A percentile compares a stretch with the other conserved stretches of the same genome.
phyloP scores from a whole-genome alignment of 169 alveolate genomes.

The Theileria annulata region DNA sequence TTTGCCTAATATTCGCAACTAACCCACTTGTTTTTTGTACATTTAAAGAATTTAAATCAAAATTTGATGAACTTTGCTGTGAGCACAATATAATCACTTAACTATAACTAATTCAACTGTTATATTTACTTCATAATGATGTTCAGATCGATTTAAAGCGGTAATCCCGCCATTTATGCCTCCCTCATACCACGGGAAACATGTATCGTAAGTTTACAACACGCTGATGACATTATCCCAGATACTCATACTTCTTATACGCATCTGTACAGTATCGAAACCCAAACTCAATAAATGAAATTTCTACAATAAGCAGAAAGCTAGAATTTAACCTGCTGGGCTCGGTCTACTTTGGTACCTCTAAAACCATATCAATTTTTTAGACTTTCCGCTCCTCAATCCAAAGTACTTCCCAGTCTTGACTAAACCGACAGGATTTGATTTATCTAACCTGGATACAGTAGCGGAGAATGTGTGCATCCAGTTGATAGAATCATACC shows the following conservation, averaged over 20 bases:
- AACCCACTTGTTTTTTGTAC: conserved; percentile 51
- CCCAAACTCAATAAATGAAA: not conserved
- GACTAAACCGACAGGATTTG: conserved; percentile 41
- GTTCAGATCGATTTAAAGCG: conserved; percentile 43
- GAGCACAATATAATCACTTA: not conserved
- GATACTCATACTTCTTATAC: conserved; percentile 45
- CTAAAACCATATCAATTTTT: too few species aligned
- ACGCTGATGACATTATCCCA: not conserved
- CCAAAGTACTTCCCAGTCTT: conserved; percentile 43
- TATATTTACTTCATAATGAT: too few species aligned
- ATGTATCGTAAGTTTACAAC: conserved; percentile 46
- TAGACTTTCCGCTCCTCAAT: conserved; percentile 56
- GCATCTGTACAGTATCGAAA: conserved; percentile 44
- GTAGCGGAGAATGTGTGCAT: conserved; percentile 21
- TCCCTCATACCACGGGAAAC: conserved; percentile 47
- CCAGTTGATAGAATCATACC: not conserved
- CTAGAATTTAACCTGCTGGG: conserved; percentile 49
- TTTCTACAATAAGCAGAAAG: conserved; percentile 16
- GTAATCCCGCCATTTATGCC: conserved; percentile 64
- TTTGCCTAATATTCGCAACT: conserved; percentile 44
- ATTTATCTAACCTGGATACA: conserved; percentile 4
- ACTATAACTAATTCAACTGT: too few species aligned
- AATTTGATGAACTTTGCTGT: conserved; percentile 40
- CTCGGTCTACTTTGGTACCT: conserved; percentile 53
- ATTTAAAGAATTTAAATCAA: conserved; percentile 13